These are phyloP conservation scores for Penicillium sp. DNA, from an alignment of 2,329 filamentous ascomycete genomes.

Conservation along the genomic window DNA sequence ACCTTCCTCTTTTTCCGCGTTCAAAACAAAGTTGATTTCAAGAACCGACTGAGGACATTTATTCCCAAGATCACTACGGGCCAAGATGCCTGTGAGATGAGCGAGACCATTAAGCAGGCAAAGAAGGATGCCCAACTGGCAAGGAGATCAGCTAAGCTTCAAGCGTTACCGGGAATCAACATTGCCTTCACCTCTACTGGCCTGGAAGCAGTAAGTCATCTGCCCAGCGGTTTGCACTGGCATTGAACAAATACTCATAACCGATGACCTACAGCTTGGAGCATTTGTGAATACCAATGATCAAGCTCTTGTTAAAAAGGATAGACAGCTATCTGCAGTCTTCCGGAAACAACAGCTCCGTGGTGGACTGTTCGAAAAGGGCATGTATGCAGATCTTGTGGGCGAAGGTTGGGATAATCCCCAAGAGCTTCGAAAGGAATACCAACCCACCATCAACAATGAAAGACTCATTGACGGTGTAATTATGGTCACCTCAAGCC, in stretches of 20 bases:
- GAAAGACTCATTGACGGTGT: conserved; percentile 3
- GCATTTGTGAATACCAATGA: background rate
- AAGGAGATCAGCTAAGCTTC: background rate
- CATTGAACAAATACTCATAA: background rate
- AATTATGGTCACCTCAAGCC: conserved; percentile 2
- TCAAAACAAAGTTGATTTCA: conserved; percentile 6
- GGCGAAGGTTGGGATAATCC: conserved; percentile 14
- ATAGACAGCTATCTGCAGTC: background rate
- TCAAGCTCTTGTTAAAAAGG: background rate
- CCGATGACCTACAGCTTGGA: background rate
- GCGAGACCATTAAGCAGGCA: conserved; percentile 1
- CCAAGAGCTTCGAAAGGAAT: conserved; percentile 6
- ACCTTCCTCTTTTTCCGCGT: conserved; percentile 15
- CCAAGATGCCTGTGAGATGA: conserved; percentile 3
- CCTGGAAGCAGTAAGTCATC: conserved; percentile 6
- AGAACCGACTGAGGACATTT: conserved; percentile 6
- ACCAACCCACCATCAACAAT: background rate
- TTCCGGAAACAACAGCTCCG: background rate
- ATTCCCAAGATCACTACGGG: conserved; percentile 13
- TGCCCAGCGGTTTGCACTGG: background rate
- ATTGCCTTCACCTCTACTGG: conserved; percentile 9
- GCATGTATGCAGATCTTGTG: conserved; percentile 13
- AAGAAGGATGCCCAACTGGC: background rate
- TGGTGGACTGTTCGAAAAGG: conserved; percentile 10
- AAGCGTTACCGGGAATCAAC: conserved; percentile 7